Percentiles rank a stretch among this genome's conserved stretches.
phyloP scores from a whole-genome alignment of 768 basidiomycete species.

The Russula olivacea region DNA sequence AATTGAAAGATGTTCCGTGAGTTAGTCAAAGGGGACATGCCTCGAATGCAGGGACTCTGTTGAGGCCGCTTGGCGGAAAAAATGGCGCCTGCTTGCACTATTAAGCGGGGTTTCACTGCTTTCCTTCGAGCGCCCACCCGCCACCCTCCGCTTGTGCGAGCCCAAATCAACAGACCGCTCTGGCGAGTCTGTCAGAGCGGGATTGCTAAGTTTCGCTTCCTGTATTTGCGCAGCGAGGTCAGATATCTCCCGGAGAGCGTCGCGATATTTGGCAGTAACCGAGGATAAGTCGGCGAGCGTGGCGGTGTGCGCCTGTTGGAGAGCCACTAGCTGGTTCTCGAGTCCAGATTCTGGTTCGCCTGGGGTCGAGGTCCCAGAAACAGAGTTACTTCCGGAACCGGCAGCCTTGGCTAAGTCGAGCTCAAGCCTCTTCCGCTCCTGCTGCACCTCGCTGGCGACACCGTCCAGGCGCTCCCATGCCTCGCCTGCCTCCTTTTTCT shows the following conservation, averaged over 20 bases:
- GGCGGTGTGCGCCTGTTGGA: slow-evolving; percentile 79
- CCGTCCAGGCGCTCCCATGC: slow-evolving; percentile 59
- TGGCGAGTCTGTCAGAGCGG: slow-evolving; percentile 39
- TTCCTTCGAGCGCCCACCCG: slow-evolving; percentile 46
- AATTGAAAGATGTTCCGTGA: slow-evolving; percentile 14
- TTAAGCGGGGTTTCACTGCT: slow-evolving; percentile 43
- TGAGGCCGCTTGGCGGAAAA: slow-evolving; percentile 86
- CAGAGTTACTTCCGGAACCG: slow-evolving; percentile 29
- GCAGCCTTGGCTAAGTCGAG: slow-evolving; percentile 29
- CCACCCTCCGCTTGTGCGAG: slow-evolving; percentile 48
- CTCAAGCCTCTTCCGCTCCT: slow-evolving; percentile 64
- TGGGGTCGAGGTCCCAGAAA: slow-evolving; percentile 31
- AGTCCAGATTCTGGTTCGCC: slow-evolving; percentile 37
- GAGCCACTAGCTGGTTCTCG: slow-evolving; percentile 57
- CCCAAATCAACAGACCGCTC: slow-evolving; percentile 43
- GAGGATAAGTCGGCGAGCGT: slow-evolving; percentile 75
- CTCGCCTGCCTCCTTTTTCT: slow-evolving; percentile 60
- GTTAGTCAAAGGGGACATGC: slow-evolving; percentile 35
- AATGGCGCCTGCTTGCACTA: slow-evolving; percentile 57
- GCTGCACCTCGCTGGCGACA: slow-evolving; percentile 64
- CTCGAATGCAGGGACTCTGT: slow-evolving; percentile 85
- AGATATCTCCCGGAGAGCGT: slow-evolving; percentile 88
- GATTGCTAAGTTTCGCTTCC: slow-evolving; percentile 67
- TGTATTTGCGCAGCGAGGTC: slow-evolving; percentile 88
- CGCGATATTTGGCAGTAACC: slow-evolving; percentile 76